Base-by-base conservation (phyloP, 345 rosid genomes). In the Melaleuca alternifolia region DNA sequence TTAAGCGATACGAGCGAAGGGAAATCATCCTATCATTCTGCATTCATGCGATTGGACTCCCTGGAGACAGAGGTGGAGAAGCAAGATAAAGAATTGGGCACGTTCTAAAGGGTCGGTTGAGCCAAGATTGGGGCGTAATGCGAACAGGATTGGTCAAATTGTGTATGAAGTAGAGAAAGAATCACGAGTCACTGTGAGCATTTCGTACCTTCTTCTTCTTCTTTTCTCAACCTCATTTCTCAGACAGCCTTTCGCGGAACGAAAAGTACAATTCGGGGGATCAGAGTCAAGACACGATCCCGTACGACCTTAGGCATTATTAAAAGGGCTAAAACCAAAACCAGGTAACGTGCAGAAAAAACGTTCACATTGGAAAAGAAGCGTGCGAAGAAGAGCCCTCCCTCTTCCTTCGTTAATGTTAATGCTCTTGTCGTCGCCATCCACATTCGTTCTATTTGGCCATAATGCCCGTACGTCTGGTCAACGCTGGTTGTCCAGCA, bases 1-100 rank as follows among this genome's bases (percentile, higher is more conserved):
- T n/a, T 33, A 13, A n/a, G 4, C 18, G n/a, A 13, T 7, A n/a
- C 1, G 9, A 24, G 28, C 0, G 10, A 0, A 41, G 41, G 41
- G 41, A 41, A 41, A 41, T 41, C 4, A 4, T 41, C 41, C 3
- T 2, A 41, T 4, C 41, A 41, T 41, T 41, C 41, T 4, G 41
- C 41, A 41, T 41, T 41, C 41, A 41, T 4, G 41, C n/a, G n/a
- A n/a, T n/a, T n/a, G n/a, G n/a, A n/a, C n/a, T 56, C 28, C 6
- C n/a, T 28, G 10, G 23, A 61, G 75, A 28, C 76, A 14, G 30
- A 62, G 76, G 41, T 3, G 76, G 44, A 62, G 44, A 62, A 30
- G 30, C 76, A 6, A 30, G 21, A 62, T 30, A 62, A 62, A 62
- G 5, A 62, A 62, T 15, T 3, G 15, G 21, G 3, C 23, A 30